Base-by-base conservation (phyloP, 2,329 filamentous ascomycete genomes). In the Zymoseptoria tritici region DNA sequence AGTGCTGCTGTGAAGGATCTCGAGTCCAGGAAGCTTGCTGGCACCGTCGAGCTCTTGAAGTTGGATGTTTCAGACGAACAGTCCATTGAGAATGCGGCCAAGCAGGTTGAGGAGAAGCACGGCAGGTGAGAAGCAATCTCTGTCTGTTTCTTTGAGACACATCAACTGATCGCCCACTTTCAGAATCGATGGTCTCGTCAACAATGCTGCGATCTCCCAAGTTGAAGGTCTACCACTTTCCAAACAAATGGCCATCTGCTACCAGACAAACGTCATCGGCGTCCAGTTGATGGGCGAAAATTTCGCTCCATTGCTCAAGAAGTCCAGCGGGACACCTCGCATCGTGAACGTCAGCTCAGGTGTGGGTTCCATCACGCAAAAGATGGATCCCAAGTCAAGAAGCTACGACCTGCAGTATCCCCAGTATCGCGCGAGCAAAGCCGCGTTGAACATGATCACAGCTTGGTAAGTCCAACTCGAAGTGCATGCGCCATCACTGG, bases 401-500 rank as follows among this genome's bases (percentile, higher is more conserved):
- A 68, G 68, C 56, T 73, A 73, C 60, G 70, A 70, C 20, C 60
- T 68, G 2, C 58, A 66, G 21, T 54, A 53, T 8, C 58, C 57
- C 4, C 69, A 68, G 20, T 77, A 77, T 55, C 69, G 72, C 4
- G 68, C 71, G 0, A 73, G 69, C 26, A 77, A 77, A 61, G 68
- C 73, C 4, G 75, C 75, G 1, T 58, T 76, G 62, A 76, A 75
- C 49, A 76, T 77, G 74, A 58, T 77, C 11, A 70, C 67, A 8
- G 68, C 70, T 53, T 24, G 50, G n/a, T 52, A 22, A 21, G 9
- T 71, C 67, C 3, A 46, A 2, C 36, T 6, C 1, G 4, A 4
- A 46, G 13, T 46, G 36, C 36, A 46, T 7, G 36, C 13, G 16
- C 4, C 13, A n/a, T 6, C 36, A 46, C 13, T 3, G 7, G 36